Evolutionary conservation across 768 basidiomycete species (phyloP).

Genomic region (Clitopilus passeckerianus): DNA sequence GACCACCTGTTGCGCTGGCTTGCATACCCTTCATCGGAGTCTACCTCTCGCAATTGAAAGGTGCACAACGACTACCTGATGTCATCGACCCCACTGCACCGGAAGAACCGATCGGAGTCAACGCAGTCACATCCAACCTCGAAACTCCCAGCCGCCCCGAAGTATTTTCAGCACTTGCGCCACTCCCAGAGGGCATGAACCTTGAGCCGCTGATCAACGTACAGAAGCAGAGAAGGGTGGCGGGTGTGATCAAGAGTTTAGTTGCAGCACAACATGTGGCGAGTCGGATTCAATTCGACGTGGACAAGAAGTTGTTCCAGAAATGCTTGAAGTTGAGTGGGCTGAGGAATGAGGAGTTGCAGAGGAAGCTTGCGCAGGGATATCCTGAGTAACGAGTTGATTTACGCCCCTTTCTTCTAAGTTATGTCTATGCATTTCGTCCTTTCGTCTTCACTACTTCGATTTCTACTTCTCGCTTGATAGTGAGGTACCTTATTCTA

Average conservation of each 20-base stretch:
- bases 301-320: slow-evolving; percentile 76
- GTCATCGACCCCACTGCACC: slow-evolving; percentile 82
- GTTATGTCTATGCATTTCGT: slow-evolving; percentile 11
- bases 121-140: slow-evolving; percentile 57
- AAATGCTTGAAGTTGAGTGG: slow-evolving; percentile 68
- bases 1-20: slow-evolving; percentile 37
- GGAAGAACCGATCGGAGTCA: slow-evolving; percentile 58
- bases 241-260: slow-evolving; percentile 73
- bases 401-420: slow-evolving; percentile 1
- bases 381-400: neutral
- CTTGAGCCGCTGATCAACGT: slow-evolving; percentile 86
- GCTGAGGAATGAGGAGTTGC: neutral
- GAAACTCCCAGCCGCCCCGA: slow-evolving; percentile 72
- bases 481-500: neutral
- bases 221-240: slow-evolving; percentile 81
- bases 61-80: slow-evolving; percentile 65
- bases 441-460: neutral
- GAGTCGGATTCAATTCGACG: slow-evolving; percentile 59
- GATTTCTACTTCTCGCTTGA: neutral
- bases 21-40: slow-evolving; percentile 88
- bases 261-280: slow-evolving; percentile 84
- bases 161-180: slow-evolving; percentile 68
- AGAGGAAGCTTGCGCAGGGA: neutral
- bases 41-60: slow-evolving; percentile 69
- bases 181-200: slow-evolving; percentile 72